Evolutionary conservation across 1,284 basidiomycete genomes (phyloP), one percentile per base, ranked within the genome.

Genomic region (Tranzscheliella williamsii): DNA sequence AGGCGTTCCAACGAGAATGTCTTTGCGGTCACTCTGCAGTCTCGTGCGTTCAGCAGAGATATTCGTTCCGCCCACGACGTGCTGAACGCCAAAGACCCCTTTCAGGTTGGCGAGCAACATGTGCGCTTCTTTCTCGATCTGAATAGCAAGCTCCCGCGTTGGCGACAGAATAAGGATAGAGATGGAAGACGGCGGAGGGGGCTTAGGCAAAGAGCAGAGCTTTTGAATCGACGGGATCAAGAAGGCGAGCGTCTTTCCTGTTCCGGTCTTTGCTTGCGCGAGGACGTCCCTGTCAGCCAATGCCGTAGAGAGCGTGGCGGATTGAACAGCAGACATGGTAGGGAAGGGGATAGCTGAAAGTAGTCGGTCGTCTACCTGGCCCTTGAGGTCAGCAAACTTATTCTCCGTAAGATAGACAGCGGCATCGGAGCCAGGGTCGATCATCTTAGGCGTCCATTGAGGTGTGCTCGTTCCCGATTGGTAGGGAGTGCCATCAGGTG

Each of bases 191-290:
- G 54, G 52, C 1, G 62, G 51, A 11, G 48, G 79, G 4, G 57
- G 61, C 17, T 40, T 40, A 31, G 50, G 44, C 4, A 56, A 39
- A 4, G 42, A 30, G 31, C 61, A 61, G 23, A 82, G 64, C 12
- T 67, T 70, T 56, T 94, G 89, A 54, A 96, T 83, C 11, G 89
- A 89, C 4, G 91, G 91, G 5, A 95, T 83, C 42, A 96, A 84
- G 81, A 94, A 96, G 0, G 86, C 90, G 26, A 93, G 81, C 0
- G 91, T 95, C 80, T 95, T 96, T 39, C 91, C 91, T 0, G 91
- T 93, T 33, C 92, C 91, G 0, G 92, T 94, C 78, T 87, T 89
- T n/a, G 91, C 90, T 70, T 88, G 86, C 17, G 90, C 88, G 27
- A 92, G 61, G 4, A 82, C 72, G 42, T 82, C 81, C 24, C 71